A percentile compares a stretch with the other conserved stretches of the same genome.
These are phyloP conservation scores for Digitaria exilis DNA, from an alignment of 202 grass and related monocot species.

Conservation along the genomic window DNA sequence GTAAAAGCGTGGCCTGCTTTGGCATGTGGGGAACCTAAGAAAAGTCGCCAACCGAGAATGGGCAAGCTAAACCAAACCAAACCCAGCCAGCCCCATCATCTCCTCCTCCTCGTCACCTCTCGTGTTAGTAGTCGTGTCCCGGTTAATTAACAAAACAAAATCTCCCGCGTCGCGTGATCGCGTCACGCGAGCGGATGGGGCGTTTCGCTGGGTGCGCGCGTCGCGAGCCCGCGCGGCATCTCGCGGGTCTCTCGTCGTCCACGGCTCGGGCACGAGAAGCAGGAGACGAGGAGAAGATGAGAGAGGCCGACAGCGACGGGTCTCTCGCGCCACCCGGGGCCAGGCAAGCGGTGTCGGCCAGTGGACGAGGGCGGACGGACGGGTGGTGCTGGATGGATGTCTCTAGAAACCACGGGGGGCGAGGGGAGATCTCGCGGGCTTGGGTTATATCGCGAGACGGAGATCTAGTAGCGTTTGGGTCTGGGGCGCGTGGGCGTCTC, in stretches of 20 bases:
- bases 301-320: slow-evolving; percentile 16
- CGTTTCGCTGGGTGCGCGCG: too few relatives aligned
- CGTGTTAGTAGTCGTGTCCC: too few relatives aligned
- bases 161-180: not conserved
- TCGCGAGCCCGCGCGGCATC: too few relatives aligned
- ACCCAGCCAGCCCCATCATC: too few relatives aligned
- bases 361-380: not conserved
- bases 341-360: slow-evolving; percentile 18
- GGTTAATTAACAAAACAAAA: too few relatives aligned
- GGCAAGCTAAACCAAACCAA: not conserved
- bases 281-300: not conserved
- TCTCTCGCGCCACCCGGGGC: not conserved
- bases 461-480: too few relatives aligned
- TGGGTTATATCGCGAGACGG: not conserved
- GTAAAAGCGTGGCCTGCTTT: not conserved
- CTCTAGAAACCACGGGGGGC: slow-evolving; percentile 10
- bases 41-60: not conserved
- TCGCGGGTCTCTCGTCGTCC: not conserved
- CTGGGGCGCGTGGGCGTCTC: too few relatives aligned
- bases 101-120: not conserved
- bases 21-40: not conserved
- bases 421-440: slow-evolving; percentile 2
- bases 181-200: not conserved
- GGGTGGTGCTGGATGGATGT: slow-evolving; percentile 20
- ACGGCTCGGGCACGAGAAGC: not conserved